Conservation (phyloP, 169 alveolate genomes). For the Plasmodium gaboni region DNA sequence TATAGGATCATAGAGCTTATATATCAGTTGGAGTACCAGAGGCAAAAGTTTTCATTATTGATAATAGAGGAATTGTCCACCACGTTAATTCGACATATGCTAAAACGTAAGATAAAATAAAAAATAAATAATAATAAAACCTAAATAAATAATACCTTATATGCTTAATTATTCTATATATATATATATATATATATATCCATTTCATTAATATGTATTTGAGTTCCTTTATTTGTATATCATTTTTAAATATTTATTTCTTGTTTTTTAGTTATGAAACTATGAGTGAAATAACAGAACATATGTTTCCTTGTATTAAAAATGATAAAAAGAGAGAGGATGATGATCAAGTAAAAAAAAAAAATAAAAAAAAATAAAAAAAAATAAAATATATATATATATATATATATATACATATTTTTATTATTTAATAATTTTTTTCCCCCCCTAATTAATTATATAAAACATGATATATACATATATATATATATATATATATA, state of each 20-base stretch:
- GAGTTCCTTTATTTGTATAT: neutral
- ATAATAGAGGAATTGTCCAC: conserved; percentile 91
- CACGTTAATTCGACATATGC: conserved; percentile 90
- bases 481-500: neutral
- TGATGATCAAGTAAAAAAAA: conserved; percentile 71
- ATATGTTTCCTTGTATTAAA: conserved; percentile 81
- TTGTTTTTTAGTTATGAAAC: conserved; percentile 78
- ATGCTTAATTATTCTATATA: no score
- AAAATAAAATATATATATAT: neutral
- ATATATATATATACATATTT: neutral
- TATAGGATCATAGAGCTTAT: conserved; percentile 92
- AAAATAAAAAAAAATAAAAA: conserved; percentile 15
- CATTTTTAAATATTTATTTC: neutral
- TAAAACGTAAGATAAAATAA: conserved; percentile 84
- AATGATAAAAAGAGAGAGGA: conserved; percentile 65
- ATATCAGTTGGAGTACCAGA: conserved; percentile 94
- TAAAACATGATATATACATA: neutral
- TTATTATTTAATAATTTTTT: neutral
- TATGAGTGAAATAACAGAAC: conserved; percentile 82
- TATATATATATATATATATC: neutral
- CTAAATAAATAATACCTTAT: neutral
- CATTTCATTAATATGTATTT: no score
- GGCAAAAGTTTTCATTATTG: conserved; percentile 92
- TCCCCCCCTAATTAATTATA: neutral
- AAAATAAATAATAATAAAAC: neutral